Percentiles rank a stretch among this genome's conserved stretches.
Conservation (phyloP, 129 eudicot genomes). For the Solidago caesia region DNA sequence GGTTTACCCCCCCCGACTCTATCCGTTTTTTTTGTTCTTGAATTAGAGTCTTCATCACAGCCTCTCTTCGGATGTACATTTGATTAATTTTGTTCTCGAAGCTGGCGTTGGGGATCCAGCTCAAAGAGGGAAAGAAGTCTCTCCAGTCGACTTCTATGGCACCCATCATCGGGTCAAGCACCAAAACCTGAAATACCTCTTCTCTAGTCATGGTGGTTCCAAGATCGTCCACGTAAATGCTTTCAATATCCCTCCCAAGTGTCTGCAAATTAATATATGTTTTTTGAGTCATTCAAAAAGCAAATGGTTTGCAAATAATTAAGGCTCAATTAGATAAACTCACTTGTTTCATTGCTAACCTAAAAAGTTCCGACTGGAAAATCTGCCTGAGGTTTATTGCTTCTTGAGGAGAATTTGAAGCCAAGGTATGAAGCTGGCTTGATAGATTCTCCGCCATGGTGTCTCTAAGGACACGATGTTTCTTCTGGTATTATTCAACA, state of each 20-base stretch:
- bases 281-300: neutral
- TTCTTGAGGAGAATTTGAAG: conserved; percentile 27
- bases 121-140: conserved; percentile 58
- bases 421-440: conserved; percentile 27
- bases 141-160: conserved; percentile 64
- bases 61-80: conserved; percentile 33
- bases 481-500: conserved; percentile 32
- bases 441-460: conserved; percentile 34
- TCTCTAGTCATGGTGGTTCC: conserved; percentile 44
- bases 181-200: conserved; percentile 38
- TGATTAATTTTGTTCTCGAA: conserved; percentile 36
- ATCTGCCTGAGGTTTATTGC: conserved; percentile 43
- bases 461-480: conserved; percentile 47
- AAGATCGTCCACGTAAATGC: conserved; percentile 47
- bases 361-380: conserved; percentile 45
- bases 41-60: conserved; percentile 49
- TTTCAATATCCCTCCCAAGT: conserved; percentile 41
- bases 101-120: conserved; percentile 44
- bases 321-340: conserved; percentile 11
- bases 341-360: conserved; percentile 50
- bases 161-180: conserved; percentile 46
- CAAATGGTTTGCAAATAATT: neutral
- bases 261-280: conserved; percentile 27
- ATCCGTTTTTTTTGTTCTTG: conserved; percentile 32
- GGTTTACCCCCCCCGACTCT: conserved; percentile 39